phyloP scores from a whole-genome alignment of 257 asterid species.

The Solanum tarapatanum region DNA sequence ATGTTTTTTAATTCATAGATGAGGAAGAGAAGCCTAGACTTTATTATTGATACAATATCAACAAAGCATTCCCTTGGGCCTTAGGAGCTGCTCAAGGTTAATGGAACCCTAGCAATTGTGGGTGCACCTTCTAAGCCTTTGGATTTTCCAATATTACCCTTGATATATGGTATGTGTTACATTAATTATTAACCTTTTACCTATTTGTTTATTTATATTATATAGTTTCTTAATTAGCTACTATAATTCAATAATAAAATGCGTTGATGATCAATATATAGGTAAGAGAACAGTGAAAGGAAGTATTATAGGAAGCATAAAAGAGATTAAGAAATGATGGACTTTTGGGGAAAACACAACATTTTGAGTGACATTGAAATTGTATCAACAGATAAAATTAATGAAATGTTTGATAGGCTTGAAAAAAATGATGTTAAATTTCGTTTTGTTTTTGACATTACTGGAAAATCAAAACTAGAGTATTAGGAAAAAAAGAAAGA shows the following conservation, averaged over 20 bases:
- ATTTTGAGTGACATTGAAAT: conserved; percentile 63
- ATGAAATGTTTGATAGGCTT: conserved; percentile 49
- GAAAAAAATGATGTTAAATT: conserved; percentile 73
- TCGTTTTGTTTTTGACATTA: conserved; percentile 66
- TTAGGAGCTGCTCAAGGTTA: conserved; percentile 50
- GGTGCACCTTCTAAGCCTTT: conserved; percentile 80
- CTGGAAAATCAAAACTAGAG: conserved; percentile 2
- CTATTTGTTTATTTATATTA: not conserved
- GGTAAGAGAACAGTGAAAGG: conserved; percentile 81
- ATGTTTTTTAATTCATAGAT: conserved; percentile 12
- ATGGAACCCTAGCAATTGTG: conserved; percentile 53
- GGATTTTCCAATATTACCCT: conserved; percentile 58
- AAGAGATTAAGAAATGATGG: conserved; percentile 53
- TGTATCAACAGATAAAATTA: conserved; percentile 36
- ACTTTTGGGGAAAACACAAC: conserved; percentile 53
- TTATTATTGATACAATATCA: conserved; percentile 56
- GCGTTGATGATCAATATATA: not conserved
- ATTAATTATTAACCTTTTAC: not conserved
- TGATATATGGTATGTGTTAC: conserved; percentile 44
- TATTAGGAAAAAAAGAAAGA: not conserved
- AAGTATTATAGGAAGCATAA: conserved; percentile 59
- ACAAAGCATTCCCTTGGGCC: conserved; percentile 70
- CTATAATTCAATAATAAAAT: not conserved
- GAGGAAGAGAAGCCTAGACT: conserved; percentile 47
- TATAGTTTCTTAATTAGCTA: not conserved